Conservation (phyloP, 78 protist species). For the Chrysochromulina parva region DNA sequence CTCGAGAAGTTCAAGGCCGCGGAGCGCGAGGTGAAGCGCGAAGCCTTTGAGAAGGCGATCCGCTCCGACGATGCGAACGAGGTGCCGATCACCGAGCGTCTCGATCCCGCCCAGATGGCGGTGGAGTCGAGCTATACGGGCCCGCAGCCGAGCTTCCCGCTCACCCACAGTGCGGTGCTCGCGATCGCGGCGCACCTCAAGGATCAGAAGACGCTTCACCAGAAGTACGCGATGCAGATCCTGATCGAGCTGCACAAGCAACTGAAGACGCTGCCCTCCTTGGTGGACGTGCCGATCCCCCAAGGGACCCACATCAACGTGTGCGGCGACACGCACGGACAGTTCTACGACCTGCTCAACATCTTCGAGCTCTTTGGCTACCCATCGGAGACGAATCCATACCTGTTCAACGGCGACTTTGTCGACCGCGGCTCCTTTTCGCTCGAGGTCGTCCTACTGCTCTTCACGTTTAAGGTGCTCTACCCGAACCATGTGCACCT, state of each 20-base stretch:
- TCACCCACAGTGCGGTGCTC: background rate
- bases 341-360: constrained; percentile 51
- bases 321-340: constrained; percentile 56
- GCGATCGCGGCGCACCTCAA: background rate
- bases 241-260: background rate
- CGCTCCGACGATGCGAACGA: background rate
- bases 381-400: constrained; percentile 13
- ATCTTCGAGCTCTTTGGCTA: constrained; percentile 22
- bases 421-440: constrained; percentile 57
- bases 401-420: constrained; percentile 52
- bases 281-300: constrained; percentile 22
- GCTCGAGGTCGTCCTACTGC: constrained; percentile 8
- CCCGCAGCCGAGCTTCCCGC: background rate
- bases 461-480: constrained; percentile 37
- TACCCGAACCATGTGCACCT: constrained; percentile 43
- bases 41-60: background rate
- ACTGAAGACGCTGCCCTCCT: background rate
- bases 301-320: background rate
- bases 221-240: background rate
- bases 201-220: background rate
- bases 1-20: background rate
- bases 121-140: background rate
- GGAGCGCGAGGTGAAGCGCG: background rate
- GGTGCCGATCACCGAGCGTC: background rate
- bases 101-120: background rate